Evolutionary conservation across 2,329 filamentous ascomycete species (phyloP), one percentile per base, ranked within the genome.

Genomic region (Didymella glomerata): DNA sequence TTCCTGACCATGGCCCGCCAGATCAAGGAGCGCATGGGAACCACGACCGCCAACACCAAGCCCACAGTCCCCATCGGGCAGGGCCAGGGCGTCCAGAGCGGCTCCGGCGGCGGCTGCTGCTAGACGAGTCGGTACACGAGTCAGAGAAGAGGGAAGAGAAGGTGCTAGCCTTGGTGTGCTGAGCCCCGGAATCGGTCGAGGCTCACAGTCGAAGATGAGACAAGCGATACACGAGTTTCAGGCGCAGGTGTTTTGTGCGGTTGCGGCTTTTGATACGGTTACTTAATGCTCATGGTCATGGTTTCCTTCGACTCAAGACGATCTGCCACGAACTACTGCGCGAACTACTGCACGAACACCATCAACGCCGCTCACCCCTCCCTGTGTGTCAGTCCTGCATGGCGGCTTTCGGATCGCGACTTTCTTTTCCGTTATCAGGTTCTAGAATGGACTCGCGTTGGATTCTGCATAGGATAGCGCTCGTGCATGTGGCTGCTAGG

Each of bases 11-110:
- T 99, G 95, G 95, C 95, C 73, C 90, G 95, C 80, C 95, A 99
- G 83, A 99, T 99, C 84, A 99, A 99, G 88, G 94, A 98, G 85
- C 91, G 95, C 76, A 99, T 99, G 94, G 95, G 95, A 75, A 97
- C 92, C 71, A 95, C 94, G 65, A 90, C 91, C 68, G 93, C 93
- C 84, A 98, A 98, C 88, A 96, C 94, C 84, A 99, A 98, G 86
- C 94, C 94, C 67, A 96, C 92, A 72, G 93, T 99, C 73, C 93
- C 97, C 79, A 95, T 99, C 74, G 92, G 93, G 60, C 90, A 93
- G 78, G 95, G 95, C 76, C 93, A 96, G 81, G 93, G 93, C 73
- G 94, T 99, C 69, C 91, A 96, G 79, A 91, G 88, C 73, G 90
- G 90, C 71, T 91, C 91, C 72, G 91, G 87, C 77, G 89, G 90